A percentile compares a stretch with the other conserved stretches of the same genome.
Conservation (phyloP, 768 basidiomycete species). For the Termitomyces sp. region DNA sequence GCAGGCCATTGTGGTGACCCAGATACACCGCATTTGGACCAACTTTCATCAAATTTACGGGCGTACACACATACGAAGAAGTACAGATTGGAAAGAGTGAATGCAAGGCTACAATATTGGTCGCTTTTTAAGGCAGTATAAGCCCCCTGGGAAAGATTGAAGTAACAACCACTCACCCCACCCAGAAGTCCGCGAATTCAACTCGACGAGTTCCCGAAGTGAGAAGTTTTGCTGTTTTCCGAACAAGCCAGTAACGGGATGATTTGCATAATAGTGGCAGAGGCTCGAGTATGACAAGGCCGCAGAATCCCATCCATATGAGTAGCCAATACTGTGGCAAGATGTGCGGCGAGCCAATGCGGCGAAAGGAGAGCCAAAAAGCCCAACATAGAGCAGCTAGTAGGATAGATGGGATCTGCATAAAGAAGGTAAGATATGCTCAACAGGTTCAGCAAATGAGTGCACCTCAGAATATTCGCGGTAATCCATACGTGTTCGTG, state of each 20-base stretch:
- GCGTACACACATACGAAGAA: constrained; percentile 72
- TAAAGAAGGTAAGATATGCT: constrained; percentile 2
- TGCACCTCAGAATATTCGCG: constrained; percentile 62
- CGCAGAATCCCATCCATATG: constrained; percentile 67
- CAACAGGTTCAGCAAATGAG: not conserved
- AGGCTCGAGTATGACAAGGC: constrained; percentile 67
- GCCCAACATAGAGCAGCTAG: constrained; percentile 68
- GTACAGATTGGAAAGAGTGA: constrained; percentile 67
- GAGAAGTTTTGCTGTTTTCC: constrained; percentile 54
- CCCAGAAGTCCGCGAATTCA: constrained; percentile 90
- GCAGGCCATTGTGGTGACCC: constrained; percentile 50
- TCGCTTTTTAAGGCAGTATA: constrained; percentile 39
- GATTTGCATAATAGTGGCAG: constrained; percentile 56
- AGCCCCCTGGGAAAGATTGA: not conserved
- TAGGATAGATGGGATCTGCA: constrained; percentile 76
- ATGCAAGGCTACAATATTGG: constrained; percentile 76
- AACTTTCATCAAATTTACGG: constrained; percentile 42
- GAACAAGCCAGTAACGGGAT: constrained; percentile 80
- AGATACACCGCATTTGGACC: constrained; percentile 40
- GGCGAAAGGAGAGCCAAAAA: constrained; percentile 80
- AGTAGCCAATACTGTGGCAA: constrained; percentile 75
- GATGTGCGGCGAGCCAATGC: constrained; percentile 46
- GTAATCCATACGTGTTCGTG: constrained; percentile 67
- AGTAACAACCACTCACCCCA: constrained; percentile 50
- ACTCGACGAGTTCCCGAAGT: constrained; percentile 66